Evolutionary conservation across 2,329 filamentous ascomycete species (phyloP).

Genomic region (Colletotrichum cordylinicola): DNA sequence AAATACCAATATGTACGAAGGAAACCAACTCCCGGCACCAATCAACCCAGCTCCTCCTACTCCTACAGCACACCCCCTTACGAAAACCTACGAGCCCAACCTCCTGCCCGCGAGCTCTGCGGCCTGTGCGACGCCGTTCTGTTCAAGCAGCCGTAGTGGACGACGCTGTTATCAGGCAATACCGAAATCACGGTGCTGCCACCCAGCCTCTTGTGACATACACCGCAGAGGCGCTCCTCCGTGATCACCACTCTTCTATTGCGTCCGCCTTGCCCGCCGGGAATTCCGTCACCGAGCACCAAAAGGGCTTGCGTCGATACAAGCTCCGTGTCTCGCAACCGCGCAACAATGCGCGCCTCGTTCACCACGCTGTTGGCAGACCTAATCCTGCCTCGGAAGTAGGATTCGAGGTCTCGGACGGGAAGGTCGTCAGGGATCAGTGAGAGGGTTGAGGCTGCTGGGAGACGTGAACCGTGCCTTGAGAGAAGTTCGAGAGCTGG

Average conservation of each 20-base stretch:
- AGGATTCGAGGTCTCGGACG: slow-evolving; percentile 81
- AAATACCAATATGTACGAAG: slow-evolving; percentile 25
- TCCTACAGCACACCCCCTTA: slow-evolving; percentile 20
- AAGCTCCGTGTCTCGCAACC: slow-evolving; percentile 78
- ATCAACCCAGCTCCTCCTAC: background rate
- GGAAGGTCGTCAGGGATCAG: slow-evolving; percentile 84
- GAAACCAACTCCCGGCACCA: slow-evolving; percentile 8
- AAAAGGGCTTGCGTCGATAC: slow-evolving; percentile 78
- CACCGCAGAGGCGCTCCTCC: slow-evolving; percentile 88
- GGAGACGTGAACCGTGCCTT: slow-evolving; percentile 89
- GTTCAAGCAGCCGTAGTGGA: slow-evolving; percentile 81
- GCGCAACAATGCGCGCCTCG: slow-evolving; percentile 78
- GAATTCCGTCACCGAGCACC: slow-evolving; percentile 72
- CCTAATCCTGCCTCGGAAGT: slow-evolving; percentile 91
- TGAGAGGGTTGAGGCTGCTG: slow-evolving; percentile 83
- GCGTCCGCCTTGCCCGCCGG: slow-evolving; percentile 56
- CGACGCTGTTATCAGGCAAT: slow-evolving; percentile 80
- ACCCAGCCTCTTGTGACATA: slow-evolving; percentile 92
- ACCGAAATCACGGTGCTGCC: slow-evolving; percentile 87
- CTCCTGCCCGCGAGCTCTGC: slow-evolving; percentile 35
- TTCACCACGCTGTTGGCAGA: slow-evolving; percentile 83
- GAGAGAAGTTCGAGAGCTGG: slow-evolving; percentile 89
- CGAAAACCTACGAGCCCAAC: slow-evolving; percentile 42
- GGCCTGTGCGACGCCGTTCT: slow-evolving; percentile 45
- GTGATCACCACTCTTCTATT: slow-evolving; percentile 77